Evolutionary conservation across 2,329 filamentous ascomycete genomes (phyloP), one percentile per base, ranked within the genome.

Genomic region (Cercospora zeae-maydis): DNA sequence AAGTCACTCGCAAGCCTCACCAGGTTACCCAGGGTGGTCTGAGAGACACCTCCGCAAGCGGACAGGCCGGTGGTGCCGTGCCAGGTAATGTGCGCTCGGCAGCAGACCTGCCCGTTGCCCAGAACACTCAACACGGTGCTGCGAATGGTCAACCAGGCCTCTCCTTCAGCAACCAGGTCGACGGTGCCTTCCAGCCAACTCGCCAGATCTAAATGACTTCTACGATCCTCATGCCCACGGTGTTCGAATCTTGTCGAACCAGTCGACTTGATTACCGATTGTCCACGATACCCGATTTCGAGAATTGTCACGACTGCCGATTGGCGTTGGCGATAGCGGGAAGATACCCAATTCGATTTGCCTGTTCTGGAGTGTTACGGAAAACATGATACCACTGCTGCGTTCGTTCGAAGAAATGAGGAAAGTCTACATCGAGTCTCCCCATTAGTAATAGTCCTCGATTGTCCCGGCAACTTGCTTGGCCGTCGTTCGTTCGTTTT

Each of bases 1-100:
- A 80, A 37, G 78, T 89, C 58, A 81, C 76, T 36, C 85, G 86
- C 72, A 89, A 89, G 78, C 78, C 83, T 19, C 85, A 86, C 71
- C 75, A 75, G 37, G 79, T 79, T 47, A 73, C 77, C 53, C 67
- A 70, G 30, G 78, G 76, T 27, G 74, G 68, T 21, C 53, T 67
- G 6, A 58, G 58, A 31, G 64, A 60, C 36, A 14, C 45, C 13
- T 36, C 58, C 19, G 49, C 57, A 10, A 34, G 58, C 21, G 34
- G 16, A 42, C 39, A 21, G n/a, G 57, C 52, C 56, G 63, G 53
- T 51, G 67, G 69, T 57, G 65, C 67, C 47, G 62, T 49, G 52
- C 57, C 56, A 55, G 51, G 60, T 9, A 27, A 3, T 27, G 59
- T 58, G 30, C 61, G 24, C 37, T 58, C 55, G n/a, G 57, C 42